Evolutionary conservation across 2,329 filamentous ascomycete species (phyloP).

Genomic region (Polytolypa hystricis): DNA sequence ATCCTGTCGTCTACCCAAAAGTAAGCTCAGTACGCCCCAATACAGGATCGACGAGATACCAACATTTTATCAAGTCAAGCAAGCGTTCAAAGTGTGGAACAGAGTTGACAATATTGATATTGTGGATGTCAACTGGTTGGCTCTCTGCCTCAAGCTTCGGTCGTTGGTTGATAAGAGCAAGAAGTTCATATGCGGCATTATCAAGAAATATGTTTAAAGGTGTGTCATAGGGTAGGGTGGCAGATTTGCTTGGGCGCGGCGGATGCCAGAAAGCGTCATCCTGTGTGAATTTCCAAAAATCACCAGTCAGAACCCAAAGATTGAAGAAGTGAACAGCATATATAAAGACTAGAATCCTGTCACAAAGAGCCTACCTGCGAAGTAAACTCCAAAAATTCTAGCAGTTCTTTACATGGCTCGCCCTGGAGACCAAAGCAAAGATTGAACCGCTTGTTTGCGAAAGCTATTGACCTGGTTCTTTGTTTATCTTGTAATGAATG

Average conservation of each 20-base stretch:
- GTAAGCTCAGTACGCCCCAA: neutral
- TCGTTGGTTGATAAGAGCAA: conserved; percentile 38
- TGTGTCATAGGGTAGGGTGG: conserved; percentile 30
- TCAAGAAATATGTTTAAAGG: conserved; percentile 41
- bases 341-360: conserved; percentile 4
- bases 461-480: conserved; percentile 44
- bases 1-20: conserved; percentile 10
- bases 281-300: conserved; percentile 11
- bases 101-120: conserved; percentile 15
- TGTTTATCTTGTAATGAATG: conserved; percentile 45
- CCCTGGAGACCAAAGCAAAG: conserved; percentile 50
- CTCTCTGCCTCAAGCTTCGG: conserved; percentile 29
- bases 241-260: conserved; percentile 25
- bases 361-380: conserved; percentile 28
- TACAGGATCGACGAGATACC: conserved; percentile 10
- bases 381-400: conserved; percentile 49
- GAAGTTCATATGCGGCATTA: conserved; percentile 49
- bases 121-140: conserved; percentile 16
- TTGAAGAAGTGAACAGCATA: neutral
- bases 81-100: too few relatives aligned
- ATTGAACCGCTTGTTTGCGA: conserved; percentile 53
- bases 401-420: conserved; percentile 42
- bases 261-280: conserved; percentile 34
- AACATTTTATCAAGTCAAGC: conserved; percentile 26
- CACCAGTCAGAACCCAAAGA: too few relatives aligned